Base-by-base conservation (phyloP, 1,284 basidiomycete species). In the Schizopora paradoxa region DNA sequence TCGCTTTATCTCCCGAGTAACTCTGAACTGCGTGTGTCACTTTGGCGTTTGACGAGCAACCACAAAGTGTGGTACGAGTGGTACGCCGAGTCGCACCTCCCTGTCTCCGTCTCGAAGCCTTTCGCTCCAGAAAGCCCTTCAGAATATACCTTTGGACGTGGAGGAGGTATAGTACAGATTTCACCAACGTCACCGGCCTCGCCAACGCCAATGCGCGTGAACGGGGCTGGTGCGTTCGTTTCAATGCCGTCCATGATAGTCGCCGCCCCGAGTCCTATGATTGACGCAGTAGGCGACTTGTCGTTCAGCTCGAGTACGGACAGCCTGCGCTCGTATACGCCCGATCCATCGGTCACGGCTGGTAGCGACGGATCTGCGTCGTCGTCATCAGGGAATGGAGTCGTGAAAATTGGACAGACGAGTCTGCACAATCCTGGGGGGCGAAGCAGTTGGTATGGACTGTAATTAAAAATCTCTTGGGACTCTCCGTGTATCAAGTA, bases 41-140 rank as follows among this genome's bases (percentile, higher is more conserved):
- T 99, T 42, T 99, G 96, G 95, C 82, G 96, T 23, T 67, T 97
- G 48, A 93, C 92, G 1, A 88, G 88, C 61, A 74, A 83, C 51
- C 77, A 82, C 25, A 80, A 87, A 57, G 91, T 99, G 6, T 99
- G 96, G 96, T 99, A 98, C 67, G 96, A 99, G 66, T 99, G 96
- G 96, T 83, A 85, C 58, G 93, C 91, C 0, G 93, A 98, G 59
- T 83, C 86, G 2, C 98, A 89, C 69, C 70, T 98, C 32, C 79
- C 84, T 5, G 69, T 83, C n/a, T 63, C 62, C 13, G 26, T 21
- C 11, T 36, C 54, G 14, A 48, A 22, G 31, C 43, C 6, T 43
- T n/a, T n/a, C n/a, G n/a, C n/a, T n/a, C n/a, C n/a, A n/a, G n/a
- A n/a, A n/a, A n/a, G n/a, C n/a, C n/a, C n/a, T n/a, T n/a, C n/a